Conservation (phyloP, 2,329 filamentous ascomycete genomes). For the Neophaeococcomyces aloes region DNA sequence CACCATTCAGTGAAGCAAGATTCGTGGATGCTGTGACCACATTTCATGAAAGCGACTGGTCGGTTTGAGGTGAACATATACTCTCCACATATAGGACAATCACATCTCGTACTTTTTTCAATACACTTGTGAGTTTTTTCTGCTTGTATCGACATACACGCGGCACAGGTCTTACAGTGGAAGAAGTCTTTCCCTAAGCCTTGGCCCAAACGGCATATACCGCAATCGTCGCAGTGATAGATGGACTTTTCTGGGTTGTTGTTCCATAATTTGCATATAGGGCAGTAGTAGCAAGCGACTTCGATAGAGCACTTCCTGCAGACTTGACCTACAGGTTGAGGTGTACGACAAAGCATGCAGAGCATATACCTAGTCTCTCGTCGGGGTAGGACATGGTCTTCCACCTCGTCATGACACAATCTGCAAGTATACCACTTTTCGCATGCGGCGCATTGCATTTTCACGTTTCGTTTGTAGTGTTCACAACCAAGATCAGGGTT, state of each 20-base stretch:
- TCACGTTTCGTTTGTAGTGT: conserved; percentile 93
- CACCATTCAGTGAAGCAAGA: conserved; percentile 82
- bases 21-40: conserved; percentile 90
- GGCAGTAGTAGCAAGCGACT: conserved; percentile 83
- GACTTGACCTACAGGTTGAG: conserved; percentile 68
- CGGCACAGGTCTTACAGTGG: conserved; percentile 94
- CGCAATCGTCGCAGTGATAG: conserved; percentile 93
- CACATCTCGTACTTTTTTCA: conserved; percentile 84
- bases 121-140: conserved; percentile 84
- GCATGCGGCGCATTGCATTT: conserved; percentile 85
- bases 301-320: conserved; percentile 67
- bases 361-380: conserved; percentile 89
- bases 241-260: conserved; percentile 83
- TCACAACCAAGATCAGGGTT: conserved; percentile 61
- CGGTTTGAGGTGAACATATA: conserved; percentile 90
- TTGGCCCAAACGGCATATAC: conserved; percentile 82
- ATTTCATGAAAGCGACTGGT: conserved; percentile 86
- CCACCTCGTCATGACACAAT: conserved; percentile 78
- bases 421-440: conserved; percentile 89
- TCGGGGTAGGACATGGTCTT: conserved; percentile 69
- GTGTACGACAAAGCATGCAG: conserved; percentile 85
- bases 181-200: conserved; percentile 94
- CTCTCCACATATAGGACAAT: conserved; percentile 93
- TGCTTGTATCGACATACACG: conserved; percentile 84
- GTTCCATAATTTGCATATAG: conserved; percentile 93